Evolutionary conservation across 2,329 filamentous ascomycete species (phyloP).

Genomic region (Xenoacremonium recifei): DNA sequence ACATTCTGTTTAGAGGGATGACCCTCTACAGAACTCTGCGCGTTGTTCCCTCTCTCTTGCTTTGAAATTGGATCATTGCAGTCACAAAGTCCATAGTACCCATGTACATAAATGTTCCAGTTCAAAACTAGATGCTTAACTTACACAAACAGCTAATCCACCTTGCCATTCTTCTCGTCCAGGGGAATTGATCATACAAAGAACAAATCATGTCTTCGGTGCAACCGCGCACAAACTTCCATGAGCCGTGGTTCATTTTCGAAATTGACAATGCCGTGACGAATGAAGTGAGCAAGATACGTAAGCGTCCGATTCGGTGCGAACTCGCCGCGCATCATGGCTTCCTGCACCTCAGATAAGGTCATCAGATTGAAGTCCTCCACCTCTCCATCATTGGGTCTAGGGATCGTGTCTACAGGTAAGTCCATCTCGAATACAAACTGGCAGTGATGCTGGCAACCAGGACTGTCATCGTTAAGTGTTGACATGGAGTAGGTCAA

Average conservation of each 20-base stretch:
- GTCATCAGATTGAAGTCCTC: background rate
- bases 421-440: background rate
- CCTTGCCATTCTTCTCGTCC: no score
- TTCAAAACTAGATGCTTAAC: no score
- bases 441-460: slow-evolving; percentile 1
- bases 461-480: background rate
- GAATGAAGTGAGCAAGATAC: background rate
- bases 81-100: no score
- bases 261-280: background rate
- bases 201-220: background rate
- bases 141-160: no score
- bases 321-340: background rate
- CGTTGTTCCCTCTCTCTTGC: no score
- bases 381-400: background rate
- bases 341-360: background rate
- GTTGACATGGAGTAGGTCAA: background rate
- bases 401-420: background rate
- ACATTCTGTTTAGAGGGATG: no score
- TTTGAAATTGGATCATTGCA: no score
- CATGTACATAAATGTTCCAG: no score
- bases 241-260: background rate
- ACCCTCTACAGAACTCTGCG: no score
- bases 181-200: no score
- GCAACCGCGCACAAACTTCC: background rate
- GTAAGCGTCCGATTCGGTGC: background rate